phyloP scores from a whole-genome alignment of 129 eudicot genomes.

The Heracleum sosnowskyi region DNA sequence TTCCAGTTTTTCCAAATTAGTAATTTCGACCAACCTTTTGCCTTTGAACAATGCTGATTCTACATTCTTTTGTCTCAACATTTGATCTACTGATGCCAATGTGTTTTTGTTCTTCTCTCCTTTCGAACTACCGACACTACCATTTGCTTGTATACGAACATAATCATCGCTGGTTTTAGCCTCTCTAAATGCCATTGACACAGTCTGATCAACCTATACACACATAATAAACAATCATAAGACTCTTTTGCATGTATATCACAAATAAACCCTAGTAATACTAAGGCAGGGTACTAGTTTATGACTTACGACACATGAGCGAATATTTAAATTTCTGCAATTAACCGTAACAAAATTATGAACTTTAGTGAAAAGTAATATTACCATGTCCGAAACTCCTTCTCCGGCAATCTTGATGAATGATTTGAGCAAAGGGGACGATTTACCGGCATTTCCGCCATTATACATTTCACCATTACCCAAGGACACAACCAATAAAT shows the following conservation, averaged over 20 bases:
- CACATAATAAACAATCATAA: neutral
- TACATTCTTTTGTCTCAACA: constrained; percentile 50
- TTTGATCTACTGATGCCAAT: constrained; percentile 23
- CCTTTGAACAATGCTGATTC: constrained; percentile 56
- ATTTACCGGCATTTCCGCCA: constrained; percentile 23
- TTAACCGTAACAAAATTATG: neutral
- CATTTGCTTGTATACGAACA: neutral
- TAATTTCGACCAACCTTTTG: constrained; percentile 35
- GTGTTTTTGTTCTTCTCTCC: neutral
- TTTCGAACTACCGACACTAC: constrained; percentile 2
- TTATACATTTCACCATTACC: constrained; percentile 64
- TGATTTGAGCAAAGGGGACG: neutral
- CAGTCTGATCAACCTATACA: neutral
- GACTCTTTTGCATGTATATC: neutral
- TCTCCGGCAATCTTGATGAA: neutral
- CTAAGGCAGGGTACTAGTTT: neutral
- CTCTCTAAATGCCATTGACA: neutral
- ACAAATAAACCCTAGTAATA: neutral
- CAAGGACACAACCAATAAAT: constrained; percentile 63
- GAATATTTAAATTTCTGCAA: neutral
- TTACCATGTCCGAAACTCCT: neutral
- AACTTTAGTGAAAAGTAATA: neutral
- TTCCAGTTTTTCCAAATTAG: constrained; percentile 49
- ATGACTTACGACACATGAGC: neutral
- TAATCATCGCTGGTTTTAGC: neutral